Evolutionary conservation across 2,329 filamentous ascomycete genomes (phyloP), one percentile per base, ranked within the genome.

Genomic region (Coniella lustricola): DNA sequence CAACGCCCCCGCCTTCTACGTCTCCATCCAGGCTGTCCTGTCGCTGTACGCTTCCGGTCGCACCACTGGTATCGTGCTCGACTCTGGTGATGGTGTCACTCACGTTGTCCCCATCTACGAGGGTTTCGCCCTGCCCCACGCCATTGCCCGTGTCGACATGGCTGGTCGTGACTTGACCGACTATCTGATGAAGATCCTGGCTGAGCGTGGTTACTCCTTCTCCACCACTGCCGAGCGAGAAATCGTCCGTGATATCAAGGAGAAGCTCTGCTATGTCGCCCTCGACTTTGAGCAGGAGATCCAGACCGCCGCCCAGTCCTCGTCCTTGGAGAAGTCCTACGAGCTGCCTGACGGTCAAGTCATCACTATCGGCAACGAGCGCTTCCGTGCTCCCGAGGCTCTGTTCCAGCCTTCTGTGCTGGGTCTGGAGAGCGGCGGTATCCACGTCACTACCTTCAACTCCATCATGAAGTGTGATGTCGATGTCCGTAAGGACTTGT

Each of bases 401-500:
- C 87, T 98, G 66, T 98, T 98, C 90, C 89, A 96, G 82, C 93
- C 93, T 69, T 93, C 87, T 60, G 91, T 97, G 63, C 80, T 98
- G 64, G 93, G 93, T 85, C 90, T 96, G 67, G 93, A 98, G 79
- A 90, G 84, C 73, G 91, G 91, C 69, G 93, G 93, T 77, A 97
- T 98, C 76, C 93, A 97, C 79, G 90, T 95, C 70, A 97, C 91
- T 71, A 97, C 93, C 65, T 97, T 96, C 88, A 97, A 97, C 87
- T 97, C 93, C 67, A 96, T 98, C 85, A 97, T 97, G 90, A 98
- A 98, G 87, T 97, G 93, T 75, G 93, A 98, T 76, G 90, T 98
- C 74, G 93, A 98, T 74, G 93, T 98, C 76, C 88, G 93, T 81
- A 97, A 97, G 85, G 93, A 97, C 75, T 85, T 98, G 62, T 98